Base-by-base conservation (phyloP, 352 stramenopile genomes). In the Phytophthora tentaculata region DNA sequence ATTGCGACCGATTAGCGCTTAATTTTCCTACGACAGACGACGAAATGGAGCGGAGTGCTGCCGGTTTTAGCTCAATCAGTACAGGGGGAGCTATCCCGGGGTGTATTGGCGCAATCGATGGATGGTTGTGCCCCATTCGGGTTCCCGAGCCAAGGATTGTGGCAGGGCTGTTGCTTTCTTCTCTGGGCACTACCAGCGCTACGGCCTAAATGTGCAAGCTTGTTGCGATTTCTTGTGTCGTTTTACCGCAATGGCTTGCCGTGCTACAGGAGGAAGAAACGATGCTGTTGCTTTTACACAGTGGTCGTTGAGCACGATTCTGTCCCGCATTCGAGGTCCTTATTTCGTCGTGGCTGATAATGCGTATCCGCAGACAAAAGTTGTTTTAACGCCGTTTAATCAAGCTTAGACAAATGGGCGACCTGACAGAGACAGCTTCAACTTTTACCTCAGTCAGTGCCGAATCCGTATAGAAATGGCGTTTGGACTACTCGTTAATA, bases 71-170 rank as follows among this genome's bases (percentile, higher is more conserved):
- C 6, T 53, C 8, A 4, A 22, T 65, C 1, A 65, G 48, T 37
- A 32, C 2, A 2, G 5, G 3, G 10, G n/a, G 50, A 2, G 26
- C 50, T 5, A 58, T 59, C 1, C 4, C 48, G 5, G 58, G 49
- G 12, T 59, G 48, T 37, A 59, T 66, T 22, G 58, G 48, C 1
- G 58, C 47, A 14, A 59, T 66, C 20, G 58, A 66, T 54, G 49
- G 58, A 5, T 66, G 39, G 35, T n/a, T n/a, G n/a, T n/a, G n/a
- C n/a, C n/a, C n/a, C n/a, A n/a, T n/a, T n/a, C n/a, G n/a, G n/a
- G n/a, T n/a, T n/a, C n/a, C n/a, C n/a, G n/a, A n/a, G n/a, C n/a
- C n/a, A n/a, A n/a, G n/a, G n/a, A n/a, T n/a, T n/a, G n/a, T n/a
- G n/a, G n/a, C n/a, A n/a, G n/a, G n/a, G n/a, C n/a, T n/a, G n/a